Conservation (phyloP, 1,139 yeast genomes). For the Wickerhamomyces sp. region DNA sequence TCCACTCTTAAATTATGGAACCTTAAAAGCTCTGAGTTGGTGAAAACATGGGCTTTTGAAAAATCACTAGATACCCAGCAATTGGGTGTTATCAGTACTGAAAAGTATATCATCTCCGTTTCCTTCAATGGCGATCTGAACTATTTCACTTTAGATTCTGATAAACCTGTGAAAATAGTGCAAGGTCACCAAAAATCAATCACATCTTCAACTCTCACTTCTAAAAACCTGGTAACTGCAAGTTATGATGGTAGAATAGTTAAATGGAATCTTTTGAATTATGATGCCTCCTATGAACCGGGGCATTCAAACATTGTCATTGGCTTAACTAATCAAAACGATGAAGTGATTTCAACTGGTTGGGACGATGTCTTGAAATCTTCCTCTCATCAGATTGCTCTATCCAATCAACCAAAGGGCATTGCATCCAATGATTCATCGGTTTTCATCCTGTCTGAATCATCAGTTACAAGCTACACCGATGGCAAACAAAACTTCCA, state of each 20-base stretch:
- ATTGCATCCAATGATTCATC: constrained; percentile 33
- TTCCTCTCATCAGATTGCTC: constrained; percentile 25
- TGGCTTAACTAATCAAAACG: constrained; percentile 30
- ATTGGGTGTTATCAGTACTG: constrained; percentile 71
- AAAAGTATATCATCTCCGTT: constrained; percentile 56
- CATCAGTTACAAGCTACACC: constrained; percentile 22
- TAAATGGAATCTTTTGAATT: constrained; percentile 45
- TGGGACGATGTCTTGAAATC: constrained; percentile 84
- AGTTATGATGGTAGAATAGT: constrained; percentile 77
- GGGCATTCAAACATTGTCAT: constrained; percentile 59
- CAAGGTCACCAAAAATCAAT: constrained; percentile 82
- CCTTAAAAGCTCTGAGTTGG: constrained; percentile 33
- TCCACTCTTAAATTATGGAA: constrained; percentile 66
- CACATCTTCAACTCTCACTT: constrained; percentile 47
- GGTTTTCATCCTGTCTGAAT: constrained; percentile 34
- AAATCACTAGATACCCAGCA: constrained; percentile 59
- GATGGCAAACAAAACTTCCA: constrained; percentile 24
- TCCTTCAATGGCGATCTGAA: constrained; percentile 71
- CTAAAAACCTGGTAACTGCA: constrained; percentile 51
- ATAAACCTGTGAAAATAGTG: constrained; percentile 41
- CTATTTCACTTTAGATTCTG: constrained; percentile 39
- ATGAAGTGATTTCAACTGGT: constrained; percentile 51
- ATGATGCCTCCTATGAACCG: constrained; percentile 33
- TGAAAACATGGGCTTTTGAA: constrained; percentile 43
- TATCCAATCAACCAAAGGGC: constrained; percentile 61